phyloP scores from a whole-genome alignment of 2,329 filamentous ascomycete genomes.

The Fonsecaea monophora region DNA sequence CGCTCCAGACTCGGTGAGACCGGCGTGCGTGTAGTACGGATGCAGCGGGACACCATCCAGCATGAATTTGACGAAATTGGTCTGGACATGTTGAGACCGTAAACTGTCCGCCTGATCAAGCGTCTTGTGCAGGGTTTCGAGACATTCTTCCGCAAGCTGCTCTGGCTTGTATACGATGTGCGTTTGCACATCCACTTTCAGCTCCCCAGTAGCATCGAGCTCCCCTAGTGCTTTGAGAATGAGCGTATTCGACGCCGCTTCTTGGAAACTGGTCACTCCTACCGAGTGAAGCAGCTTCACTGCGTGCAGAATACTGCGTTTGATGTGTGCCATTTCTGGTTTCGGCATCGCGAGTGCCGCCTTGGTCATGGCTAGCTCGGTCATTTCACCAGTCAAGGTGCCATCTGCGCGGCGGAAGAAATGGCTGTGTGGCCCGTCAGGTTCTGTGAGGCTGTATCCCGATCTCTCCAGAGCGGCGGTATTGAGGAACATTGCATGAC shows the following conservation, averaged over 20 bases:
- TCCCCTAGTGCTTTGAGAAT: constrained; percentile 42
- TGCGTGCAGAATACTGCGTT: constrained; percentile 40
- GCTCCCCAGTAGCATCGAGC: constrained; percentile 39
- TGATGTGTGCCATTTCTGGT: constrained; percentile 39
- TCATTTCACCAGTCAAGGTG: constrained; percentile 44
- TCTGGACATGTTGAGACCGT: constrained; percentile 43
- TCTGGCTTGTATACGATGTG: constrained; percentile 41
- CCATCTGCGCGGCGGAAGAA: constrained; percentile 42
- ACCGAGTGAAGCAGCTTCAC: constrained; percentile 40
- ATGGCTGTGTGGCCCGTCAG: constrained; percentile 39
- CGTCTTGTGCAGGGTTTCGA: constrained; percentile 36
- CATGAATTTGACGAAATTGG: constrained; percentile 47
- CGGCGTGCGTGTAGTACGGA: constrained; percentile 43
- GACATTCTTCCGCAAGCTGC: constrained; percentile 39
- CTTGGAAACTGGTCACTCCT: constrained; percentile 46
- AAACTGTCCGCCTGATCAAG: constrained; percentile 41
- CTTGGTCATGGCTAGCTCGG: constrained; percentile 41
- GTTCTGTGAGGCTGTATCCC: constrained; percentile 40
- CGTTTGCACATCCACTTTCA: constrained; percentile 42
- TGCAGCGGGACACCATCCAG: constrained; percentile 46
- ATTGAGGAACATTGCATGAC: constrained; percentile 43
- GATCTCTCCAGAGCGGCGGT: constrained; percentile 41
- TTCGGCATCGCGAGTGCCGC: constrained; percentile 38
- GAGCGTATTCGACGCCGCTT: constrained; percentile 43
- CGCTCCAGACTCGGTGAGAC: constrained; percentile 16